These are phyloP conservation scores for Reutealis trisperma DNA, from an alignment of 345 rosid species.

Conservation along the genomic window DNA sequence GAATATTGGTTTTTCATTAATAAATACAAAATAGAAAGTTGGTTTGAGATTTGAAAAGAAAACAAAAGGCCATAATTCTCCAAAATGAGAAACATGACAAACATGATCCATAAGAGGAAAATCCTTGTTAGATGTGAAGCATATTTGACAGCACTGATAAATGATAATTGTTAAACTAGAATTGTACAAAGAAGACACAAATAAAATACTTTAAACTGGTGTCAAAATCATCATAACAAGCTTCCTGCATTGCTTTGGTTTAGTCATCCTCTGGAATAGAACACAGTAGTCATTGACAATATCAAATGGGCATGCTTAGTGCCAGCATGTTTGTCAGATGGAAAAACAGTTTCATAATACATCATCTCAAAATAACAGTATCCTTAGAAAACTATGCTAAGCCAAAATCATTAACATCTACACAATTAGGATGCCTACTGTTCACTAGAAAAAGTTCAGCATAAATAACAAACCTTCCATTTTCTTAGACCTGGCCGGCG, in stretches of 20 bases:
- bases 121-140: neutral
- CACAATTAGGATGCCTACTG: neutral
- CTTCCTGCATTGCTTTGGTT: neutral
- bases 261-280: neutral
- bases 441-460: neutral
- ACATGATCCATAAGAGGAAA: neutral
- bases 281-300: neutral
- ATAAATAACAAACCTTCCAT: slow-evolving; percentile 73
- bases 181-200: neutral
- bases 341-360: no score
- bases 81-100: neutral
- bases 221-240: neutral
- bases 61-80: neutral
- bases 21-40: neutral
- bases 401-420: slow-evolving; percentile 1
- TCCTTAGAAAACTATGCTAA: slow-evolving; percentile 1
- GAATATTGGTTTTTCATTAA: neutral
- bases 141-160: neutral
- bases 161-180: neutral
- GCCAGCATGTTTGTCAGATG: neutral
- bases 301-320: neutral
- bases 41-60: neutral
- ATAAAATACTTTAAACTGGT: neutral
- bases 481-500: slow-evolving; percentile 77
- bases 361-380: neutral